Conservation (phyloP, 352 stramenopile genomes). For the Phytophthora brassicae region DNA sequence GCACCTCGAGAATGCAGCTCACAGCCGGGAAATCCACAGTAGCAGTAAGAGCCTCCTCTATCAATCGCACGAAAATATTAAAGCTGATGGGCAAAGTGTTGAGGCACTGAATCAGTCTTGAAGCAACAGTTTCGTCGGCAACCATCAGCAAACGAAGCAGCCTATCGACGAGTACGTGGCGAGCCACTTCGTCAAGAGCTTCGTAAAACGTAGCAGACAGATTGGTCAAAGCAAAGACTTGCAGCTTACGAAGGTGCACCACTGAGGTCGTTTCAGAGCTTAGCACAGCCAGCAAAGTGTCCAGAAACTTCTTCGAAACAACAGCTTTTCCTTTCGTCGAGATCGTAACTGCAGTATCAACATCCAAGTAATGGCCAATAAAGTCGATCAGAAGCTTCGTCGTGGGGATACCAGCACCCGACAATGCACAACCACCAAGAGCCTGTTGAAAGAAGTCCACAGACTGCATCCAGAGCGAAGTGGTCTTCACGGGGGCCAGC, state of each 20-base stretch:
- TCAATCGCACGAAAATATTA: constrained; percentile 53
- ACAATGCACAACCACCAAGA: constrained; percentile 27
- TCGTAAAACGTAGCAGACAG: constrained; percentile 48
- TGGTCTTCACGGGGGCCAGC: constrained; percentile 51
- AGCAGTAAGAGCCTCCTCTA: constrained; percentile 44
- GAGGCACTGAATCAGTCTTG: constrained; percentile 54
- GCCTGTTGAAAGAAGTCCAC: constrained; percentile 64
- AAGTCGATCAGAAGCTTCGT: constrained; percentile 49
- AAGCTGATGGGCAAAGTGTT: constrained; percentile 55
- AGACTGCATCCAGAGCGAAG: constrained; percentile 65
- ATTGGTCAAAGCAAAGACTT: constrained; percentile 42
- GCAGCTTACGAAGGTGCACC: constrained; percentile 40
- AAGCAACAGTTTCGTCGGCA: constrained; percentile 58
- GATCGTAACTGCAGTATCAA: constrained; percentile 28
- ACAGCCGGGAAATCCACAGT: constrained; percentile 45
- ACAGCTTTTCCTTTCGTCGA: constrained; percentile 28
- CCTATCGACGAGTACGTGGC: constrained; percentile 47
- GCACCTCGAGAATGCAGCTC: constrained; percentile 78
- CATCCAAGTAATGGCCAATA: constrained; percentile 57
- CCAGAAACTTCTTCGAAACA: constrained; percentile 59
- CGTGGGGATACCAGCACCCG: not conserved
- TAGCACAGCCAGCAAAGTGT: constrained; percentile 53
- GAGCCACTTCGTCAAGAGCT: constrained; percentile 49
- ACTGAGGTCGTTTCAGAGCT: constrained; percentile 35
- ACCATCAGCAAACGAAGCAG: constrained; percentile 65